Evolutionary conservation across 2,329 filamentous ascomycete genomes (phyloP).

Genomic region (Knoxdaviesia proteae): DNA sequence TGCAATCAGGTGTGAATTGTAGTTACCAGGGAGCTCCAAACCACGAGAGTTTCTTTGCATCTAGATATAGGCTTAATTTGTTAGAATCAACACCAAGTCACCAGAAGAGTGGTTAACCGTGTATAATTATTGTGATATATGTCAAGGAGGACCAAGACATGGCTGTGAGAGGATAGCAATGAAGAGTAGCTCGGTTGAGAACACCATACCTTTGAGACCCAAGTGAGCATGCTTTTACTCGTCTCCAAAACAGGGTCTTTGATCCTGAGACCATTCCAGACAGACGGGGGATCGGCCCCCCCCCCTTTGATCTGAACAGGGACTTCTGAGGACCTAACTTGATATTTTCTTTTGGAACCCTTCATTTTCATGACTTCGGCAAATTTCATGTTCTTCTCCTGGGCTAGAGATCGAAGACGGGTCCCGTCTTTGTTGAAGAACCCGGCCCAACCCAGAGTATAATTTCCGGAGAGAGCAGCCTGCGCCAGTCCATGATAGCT

Average conservation of each 20-base stretch:
- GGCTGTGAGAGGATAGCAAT: background rate
- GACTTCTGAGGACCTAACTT: no score
- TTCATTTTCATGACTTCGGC: conserved; percentile 4
- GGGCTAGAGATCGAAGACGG: conserved; percentile 10
- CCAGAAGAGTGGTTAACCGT: background rate
- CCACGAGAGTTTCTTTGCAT: conserved; percentile 4
- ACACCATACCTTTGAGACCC: background rate
- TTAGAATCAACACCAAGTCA: background rate
- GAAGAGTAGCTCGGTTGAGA: background rate
- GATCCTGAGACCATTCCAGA: no score
- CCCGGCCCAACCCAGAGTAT: conserved; percentile 4
- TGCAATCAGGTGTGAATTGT: conserved; percentile 4
- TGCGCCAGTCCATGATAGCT: conserved; percentile 8
- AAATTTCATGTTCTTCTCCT: conserved; percentile 9
- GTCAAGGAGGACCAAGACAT: background rate
- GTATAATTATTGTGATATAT: background rate
- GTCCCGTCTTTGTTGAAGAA: conserved; percentile 7
- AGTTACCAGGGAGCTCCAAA: conserved; percentile 7
- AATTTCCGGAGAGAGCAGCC: conserved; percentile 9
- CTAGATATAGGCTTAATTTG: conserved; percentile 1
- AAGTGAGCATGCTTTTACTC: no score
- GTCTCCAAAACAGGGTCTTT: no score
- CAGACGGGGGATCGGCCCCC: background rate
- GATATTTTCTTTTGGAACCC: background rate
- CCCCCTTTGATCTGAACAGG: background rate